Percentiles rank a stretch among this genome's conserved stretches.
These are phyloP conservation scores for Aspergillus versicolor DNA, from an alignment of 2,329 filamentous ascomycete species.

Conservation along the genomic window DNA sequence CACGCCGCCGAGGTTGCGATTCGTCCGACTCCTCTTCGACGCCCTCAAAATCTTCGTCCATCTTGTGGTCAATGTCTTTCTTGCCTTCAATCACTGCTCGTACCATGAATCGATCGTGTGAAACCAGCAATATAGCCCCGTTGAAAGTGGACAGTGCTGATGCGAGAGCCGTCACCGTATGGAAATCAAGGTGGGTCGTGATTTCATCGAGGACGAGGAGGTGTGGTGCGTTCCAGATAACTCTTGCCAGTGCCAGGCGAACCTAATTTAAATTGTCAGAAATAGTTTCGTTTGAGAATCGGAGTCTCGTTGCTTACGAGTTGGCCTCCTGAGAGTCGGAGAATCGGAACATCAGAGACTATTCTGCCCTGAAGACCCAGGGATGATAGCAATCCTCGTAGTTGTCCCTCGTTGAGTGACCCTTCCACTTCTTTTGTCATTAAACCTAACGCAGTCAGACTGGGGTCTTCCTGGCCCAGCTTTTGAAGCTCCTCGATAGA, in stretches of 20 bases:
- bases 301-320: conserved; percentile 52
- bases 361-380: conserved; percentile 69
- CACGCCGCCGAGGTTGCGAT: conserved; percentile 46
- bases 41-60: conserved; percentile 47
- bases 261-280: conserved; percentile 34
- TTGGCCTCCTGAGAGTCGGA: conserved; percentile 77
- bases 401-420: conserved; percentile 63
- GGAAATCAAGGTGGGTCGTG: conserved; percentile 80
- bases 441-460: conserved; percentile 65
- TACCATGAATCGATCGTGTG: conserved; percentile 81
- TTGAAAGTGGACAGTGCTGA: conserved; percentile 66
- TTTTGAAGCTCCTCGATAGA: conserved; percentile 68
- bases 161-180: conserved; percentile 72
- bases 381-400: conserved; percentile 64
- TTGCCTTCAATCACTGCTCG: conserved; percentile 68
- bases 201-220: conserved; percentile 76
- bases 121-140: conserved; percentile 74
- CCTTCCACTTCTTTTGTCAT: conserved; percentile 57
- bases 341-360: conserved; percentile 71
- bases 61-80: conserved; percentile 37
- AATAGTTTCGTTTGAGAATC: background rate
- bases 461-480: conserved; percentile 51
- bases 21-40: conserved; percentile 48
- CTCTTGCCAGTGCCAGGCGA: conserved; percentile 63
- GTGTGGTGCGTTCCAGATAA: conserved; percentile 70